phyloP scores from a whole-genome alignment of 1,284 basidiomycete species.

The Anthracocystis walkeri region DNA sequence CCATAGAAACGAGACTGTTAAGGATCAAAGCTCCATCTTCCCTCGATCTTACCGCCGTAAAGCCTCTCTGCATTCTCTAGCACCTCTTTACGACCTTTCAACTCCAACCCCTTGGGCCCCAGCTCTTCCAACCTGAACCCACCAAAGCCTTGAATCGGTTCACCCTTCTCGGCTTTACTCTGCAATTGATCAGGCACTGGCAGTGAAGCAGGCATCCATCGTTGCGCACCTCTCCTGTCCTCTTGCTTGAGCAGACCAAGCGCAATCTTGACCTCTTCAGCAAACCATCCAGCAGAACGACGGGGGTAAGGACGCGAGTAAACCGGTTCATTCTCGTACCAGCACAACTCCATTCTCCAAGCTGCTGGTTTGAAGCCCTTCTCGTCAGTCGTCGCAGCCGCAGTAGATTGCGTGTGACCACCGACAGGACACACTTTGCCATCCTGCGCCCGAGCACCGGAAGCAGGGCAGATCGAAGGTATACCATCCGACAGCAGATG shows the following conservation, averaged over 20 bases:
- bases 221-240: conserved; percentile 28
- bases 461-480: conserved; percentile 43
- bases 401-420: conserved; percentile 15
- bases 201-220: conserved; percentile 31
- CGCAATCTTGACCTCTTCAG: conserved; percentile 26
- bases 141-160: conserved; percentile 19
- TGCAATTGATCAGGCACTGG: conserved; percentile 7
- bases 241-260: conserved; percentile 21
- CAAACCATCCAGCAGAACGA: conserved; percentile 19
- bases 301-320: conserved; percentile 30
- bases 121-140: conserved; percentile 52
- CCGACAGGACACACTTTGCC: conserved; percentile 53
- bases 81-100: conserved; percentile 46
- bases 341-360: conserved; percentile 42
- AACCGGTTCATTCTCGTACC: conserved; percentile 51
- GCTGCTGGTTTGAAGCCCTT: conserved; percentile 21
- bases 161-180: background rate
- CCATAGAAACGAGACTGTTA: background rate
- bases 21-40: conserved; percentile 32
- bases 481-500: conserved; percentile 30
- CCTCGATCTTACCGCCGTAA: conserved; percentile 33
- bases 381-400: background rate
- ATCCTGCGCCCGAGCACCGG: conserved; percentile 30
- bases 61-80: conserved; percentile 37
- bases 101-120: conserved; percentile 50